phyloP scores from a whole-genome alignment of 495 filamentous ascomycete genomes.

The Thermothielavioides terrestris region DNA sequence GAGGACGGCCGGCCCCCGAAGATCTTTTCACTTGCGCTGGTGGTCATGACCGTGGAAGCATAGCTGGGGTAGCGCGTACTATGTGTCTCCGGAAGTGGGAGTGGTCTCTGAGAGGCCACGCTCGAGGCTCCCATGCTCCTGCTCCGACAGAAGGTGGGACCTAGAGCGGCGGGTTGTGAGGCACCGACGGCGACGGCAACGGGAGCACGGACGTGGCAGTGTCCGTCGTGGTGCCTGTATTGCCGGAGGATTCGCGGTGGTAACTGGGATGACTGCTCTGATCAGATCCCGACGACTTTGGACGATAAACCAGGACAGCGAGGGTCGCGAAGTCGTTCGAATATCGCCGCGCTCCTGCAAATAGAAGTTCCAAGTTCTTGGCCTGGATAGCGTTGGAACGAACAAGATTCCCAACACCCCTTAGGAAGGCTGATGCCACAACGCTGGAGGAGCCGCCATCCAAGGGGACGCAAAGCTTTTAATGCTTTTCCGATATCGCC shows the following conservation, averaged over 20 bases:
- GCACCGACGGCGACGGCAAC: background rate
- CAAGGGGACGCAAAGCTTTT: background rate
- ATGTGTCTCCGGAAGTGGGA: constrained; percentile 47
- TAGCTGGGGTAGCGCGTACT: constrained; percentile 33
- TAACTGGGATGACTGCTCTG: too few species aligned
- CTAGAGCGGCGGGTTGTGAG: background rate
- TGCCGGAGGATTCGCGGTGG: background rate
- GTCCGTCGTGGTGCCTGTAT: background rate
- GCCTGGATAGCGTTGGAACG: too few species aligned
- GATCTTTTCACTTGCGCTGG: constrained; percentile 7
- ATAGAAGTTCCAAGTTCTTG: too few species aligned
- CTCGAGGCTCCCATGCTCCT: constrained; percentile 12
- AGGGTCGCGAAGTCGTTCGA: background rate
- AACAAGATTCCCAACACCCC: too few species aligned
- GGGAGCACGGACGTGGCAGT: background rate
- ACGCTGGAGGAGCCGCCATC: constrained; percentile 4
- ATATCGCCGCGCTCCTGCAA: too few species aligned
- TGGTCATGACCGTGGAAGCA: constrained; percentile 14
- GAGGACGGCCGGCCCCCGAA: constrained; percentile 6
- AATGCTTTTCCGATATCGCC: constrained; percentile 2
- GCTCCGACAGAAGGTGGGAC: background rate
- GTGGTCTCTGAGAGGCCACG: constrained; percentile 41
- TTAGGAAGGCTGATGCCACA: constrained; percentile 10
- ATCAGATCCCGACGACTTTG: too few species aligned
- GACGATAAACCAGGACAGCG: background rate